Percentiles rank a stretch among this genome's conserved stretches.
Evolutionary conservation across 106 monocot genomes (phyloP).

Genomic region (Phalaenopsis aphrodite): DNA sequence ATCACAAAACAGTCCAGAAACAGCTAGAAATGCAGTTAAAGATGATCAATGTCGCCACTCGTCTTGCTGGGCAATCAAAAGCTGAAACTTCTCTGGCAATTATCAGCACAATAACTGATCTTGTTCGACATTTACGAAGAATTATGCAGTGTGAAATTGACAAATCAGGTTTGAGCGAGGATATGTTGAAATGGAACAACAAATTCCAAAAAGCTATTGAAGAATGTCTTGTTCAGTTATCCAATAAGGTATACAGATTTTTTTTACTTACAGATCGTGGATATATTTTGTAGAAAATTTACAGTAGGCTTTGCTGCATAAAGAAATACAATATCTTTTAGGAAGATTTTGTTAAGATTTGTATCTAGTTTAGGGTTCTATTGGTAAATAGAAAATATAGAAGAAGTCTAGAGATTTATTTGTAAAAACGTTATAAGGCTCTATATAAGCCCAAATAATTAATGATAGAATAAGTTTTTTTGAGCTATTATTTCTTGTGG

Average conservation of each 20-base stretch:
- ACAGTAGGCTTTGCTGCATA: not conserved
- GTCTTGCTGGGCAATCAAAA: constrained; percentile 52
- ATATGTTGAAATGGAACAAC: constrained; percentile 42
- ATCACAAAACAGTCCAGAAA: constrained; percentile 68
- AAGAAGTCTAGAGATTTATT: no score
- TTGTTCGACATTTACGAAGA: constrained; percentile 74
- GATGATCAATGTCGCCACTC: constrained; percentile 60
- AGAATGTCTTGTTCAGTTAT: constrained; percentile 75
- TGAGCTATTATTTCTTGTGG: no score
- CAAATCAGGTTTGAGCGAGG: constrained; percentile 24
- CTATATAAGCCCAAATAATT: no score
- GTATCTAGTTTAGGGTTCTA: no score
- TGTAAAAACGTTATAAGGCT: no score
- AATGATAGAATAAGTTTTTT: no score
- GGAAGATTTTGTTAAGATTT: no score
- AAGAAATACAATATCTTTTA: not conserved
- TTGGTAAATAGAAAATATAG: no score
- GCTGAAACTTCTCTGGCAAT: constrained; percentile 49
- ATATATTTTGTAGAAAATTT: not conserved
- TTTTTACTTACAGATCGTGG: not conserved
- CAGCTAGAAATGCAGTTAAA: constrained; percentile 62
- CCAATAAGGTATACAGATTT: constrained; percentile 50
- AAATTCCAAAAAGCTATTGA: constrained; percentile 49
- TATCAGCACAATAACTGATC: constrained; percentile 59
- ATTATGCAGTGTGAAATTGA: constrained; percentile 37